Base-by-base conservation (phyloP, 768 basidiomycete species). In the Auricularia auricula-judae region DNA sequence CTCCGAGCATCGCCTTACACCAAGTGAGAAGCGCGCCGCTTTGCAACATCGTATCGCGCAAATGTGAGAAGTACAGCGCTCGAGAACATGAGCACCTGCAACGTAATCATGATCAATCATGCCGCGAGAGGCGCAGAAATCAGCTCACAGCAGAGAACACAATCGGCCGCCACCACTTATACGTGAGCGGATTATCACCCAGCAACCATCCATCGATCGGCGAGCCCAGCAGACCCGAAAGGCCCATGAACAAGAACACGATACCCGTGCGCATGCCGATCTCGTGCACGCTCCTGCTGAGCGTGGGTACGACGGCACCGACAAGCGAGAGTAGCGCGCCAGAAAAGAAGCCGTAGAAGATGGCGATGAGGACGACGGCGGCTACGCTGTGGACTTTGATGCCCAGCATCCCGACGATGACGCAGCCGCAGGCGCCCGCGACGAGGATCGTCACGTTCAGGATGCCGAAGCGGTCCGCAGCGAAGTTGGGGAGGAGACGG, bases 391-490 rank as follows among this genome's bases (percentile, higher is more conserved):
- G 68, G 64, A 71, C 68, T 72, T 72, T 71, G 21, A 73, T 66
- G 35, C 71, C 71, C 68, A 81, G 76, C 64, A 82, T 73, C 87
- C 88, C 89, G 43, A 86, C 70, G 10, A 78, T 73, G 63, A 87
- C 76, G 66, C 82, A 84, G 12, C 78, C 88, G 10, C 84, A 78
- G 62, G 87, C 73, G 71, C 87, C 81, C 3, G 85, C 84, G 29
- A 82, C 79, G 1, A 87, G 86, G 1, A 78, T 77, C 63, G 89
- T 81, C 66, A 87, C 76, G n/a, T 36, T 42, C 34, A 53, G 51
- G 34, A 70, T 66, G 18, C 72, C 72, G n/a, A 71, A 39, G 34
- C 66, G 64, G 61, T 70, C 68, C 0, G 71, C 71, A 33, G 72
- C 63, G 33, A 70, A 62, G 2, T 67, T 68, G 36, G 72, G 72